Evolutionary conservation across 2,329 filamentous ascomycete genomes (phyloP).

Genomic region (Chrysosporium queenslandicum): DNA sequence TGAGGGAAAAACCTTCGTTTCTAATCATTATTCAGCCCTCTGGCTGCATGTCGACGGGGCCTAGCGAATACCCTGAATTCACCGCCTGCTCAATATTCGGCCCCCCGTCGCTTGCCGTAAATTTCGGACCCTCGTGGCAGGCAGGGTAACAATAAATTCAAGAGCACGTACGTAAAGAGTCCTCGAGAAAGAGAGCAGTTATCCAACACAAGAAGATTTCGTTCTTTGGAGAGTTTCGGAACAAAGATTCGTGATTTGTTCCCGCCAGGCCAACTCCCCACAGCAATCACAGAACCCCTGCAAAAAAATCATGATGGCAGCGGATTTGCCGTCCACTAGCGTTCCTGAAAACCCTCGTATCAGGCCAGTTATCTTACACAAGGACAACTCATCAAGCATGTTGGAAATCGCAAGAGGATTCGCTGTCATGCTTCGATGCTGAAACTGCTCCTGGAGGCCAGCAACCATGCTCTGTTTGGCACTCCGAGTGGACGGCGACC

Average conservation of each 20-base stretch:
- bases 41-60: too few species aligned
- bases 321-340: constrained; percentile 10
- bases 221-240: neutral
- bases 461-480: too few species aligned
- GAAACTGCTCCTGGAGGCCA: too few species aligned
- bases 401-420: neutral
- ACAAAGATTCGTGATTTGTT: constrained; percentile 1
- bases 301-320: constrained; percentile 5
- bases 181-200: neutral
- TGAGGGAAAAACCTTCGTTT: neutral
- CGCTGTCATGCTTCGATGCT: too few species aligned
- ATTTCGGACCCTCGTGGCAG: neutral
- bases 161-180: too few species aligned
- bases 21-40: neutral
- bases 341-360: constrained; percentile 10
- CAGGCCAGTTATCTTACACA: neutral
- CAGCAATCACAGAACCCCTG: constrained; percentile 1
- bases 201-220: neutral
- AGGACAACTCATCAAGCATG: constrained; percentile 8
- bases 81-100: neutral
- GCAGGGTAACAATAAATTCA: neutral
- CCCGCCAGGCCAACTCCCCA: neutral
- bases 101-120: too few species aligned
- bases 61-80: neutral
- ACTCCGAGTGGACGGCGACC: too few species aligned